phyloP scores from a whole-genome alignment of 2,329 filamentous ascomycete genomes.

The Akanthomyces uredinophilus region DNA sequence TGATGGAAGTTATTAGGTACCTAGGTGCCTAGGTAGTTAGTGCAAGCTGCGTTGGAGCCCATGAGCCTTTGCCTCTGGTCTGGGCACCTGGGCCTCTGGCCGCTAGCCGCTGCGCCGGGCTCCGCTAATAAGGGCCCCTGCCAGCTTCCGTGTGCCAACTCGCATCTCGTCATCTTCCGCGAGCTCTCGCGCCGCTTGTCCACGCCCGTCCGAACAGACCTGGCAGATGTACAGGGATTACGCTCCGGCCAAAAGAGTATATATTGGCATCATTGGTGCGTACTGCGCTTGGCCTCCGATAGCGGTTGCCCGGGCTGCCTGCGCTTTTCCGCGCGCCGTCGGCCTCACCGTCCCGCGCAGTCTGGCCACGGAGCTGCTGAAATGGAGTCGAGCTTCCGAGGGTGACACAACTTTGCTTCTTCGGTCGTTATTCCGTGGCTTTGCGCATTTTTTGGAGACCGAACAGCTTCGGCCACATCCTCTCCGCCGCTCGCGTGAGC shows the following conservation, averaged over 20 bases:
- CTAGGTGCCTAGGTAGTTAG: too few relatives aligned
- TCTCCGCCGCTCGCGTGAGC: not conserved
- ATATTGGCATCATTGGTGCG: not conserved
- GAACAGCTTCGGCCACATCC: not conserved
- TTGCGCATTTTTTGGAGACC: not conserved
- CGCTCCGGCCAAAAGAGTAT: not conserved
- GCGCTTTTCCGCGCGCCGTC: not conserved
- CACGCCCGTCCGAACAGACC: not conserved
- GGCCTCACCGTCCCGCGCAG: not conserved
- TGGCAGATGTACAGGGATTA: not conserved
- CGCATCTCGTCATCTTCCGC: not conserved
- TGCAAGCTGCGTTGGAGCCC: not conserved
- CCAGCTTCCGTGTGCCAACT: not conserved
- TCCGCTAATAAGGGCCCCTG: slow-evolving; percentile 9
- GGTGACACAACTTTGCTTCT: slow-evolving; percentile 1
- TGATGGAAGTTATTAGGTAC: too few relatives aligned
- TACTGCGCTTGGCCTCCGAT: not conserved
- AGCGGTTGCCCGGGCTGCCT: not conserved
- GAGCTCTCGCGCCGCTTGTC: not conserved
- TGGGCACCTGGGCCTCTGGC: not conserved
- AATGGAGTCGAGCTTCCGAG: slow-evolving; percentile 4
- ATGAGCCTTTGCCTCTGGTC: too few relatives aligned
- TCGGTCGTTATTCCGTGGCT: not conserved
- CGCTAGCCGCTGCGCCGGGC: not conserved
- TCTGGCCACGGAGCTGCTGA: not conserved